Percentiles rank a stretch among this genome's conserved stretches.
Evolutionary conservation across 305 asterid genomes (phyloP).

Genomic region (Fraxinus latifolia): DNA sequence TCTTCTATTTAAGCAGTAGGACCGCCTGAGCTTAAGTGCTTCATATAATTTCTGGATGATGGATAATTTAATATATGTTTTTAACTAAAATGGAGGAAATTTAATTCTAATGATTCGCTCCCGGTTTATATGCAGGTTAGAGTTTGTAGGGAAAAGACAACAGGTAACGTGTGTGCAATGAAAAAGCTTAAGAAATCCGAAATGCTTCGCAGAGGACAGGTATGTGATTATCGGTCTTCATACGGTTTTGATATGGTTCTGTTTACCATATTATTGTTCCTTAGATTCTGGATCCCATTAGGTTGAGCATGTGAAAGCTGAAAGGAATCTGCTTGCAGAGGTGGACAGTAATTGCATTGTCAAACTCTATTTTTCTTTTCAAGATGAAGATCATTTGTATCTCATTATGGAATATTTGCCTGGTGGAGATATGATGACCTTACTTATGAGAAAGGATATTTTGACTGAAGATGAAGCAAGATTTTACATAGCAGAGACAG

Average conservation of each 20-base stretch:
- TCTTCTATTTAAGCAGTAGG: background rate
- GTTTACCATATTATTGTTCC: conserved; percentile 31
- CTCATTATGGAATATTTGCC: conserved; percentile 96
- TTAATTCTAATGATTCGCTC: conserved; percentile 7
- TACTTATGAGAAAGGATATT: conserved; percentile 88
- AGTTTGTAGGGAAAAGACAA: conserved; percentile 84
- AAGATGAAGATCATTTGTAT: conserved; percentile 87
- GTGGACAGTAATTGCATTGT: conserved; percentile 94
- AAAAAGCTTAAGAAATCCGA: conserved; percentile 95
- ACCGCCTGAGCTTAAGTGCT: background rate
- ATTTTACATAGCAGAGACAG: conserved; percentile 85
- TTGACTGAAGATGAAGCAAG: conserved; percentile 83
- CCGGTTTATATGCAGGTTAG: conserved; percentile 56
- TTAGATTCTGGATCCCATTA: conserved; percentile 34
- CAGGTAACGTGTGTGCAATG: conserved; percentile 94
- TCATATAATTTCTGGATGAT: background rate
- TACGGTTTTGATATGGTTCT: conserved; percentile 25
- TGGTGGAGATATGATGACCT: conserved; percentile 98
- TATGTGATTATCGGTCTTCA: conserved; percentile 35
- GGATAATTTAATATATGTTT: background rate
- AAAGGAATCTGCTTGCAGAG: conserved; percentile 92
- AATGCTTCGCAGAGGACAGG: conserved; percentile 99
- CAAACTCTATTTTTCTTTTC: conserved; percentile 84
- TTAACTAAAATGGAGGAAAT: background rate
- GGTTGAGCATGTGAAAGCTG: conserved; percentile 98